phyloP scores from a whole-genome alignment of 306 rosid species.

The Hippophae rhamnoides region DNA sequence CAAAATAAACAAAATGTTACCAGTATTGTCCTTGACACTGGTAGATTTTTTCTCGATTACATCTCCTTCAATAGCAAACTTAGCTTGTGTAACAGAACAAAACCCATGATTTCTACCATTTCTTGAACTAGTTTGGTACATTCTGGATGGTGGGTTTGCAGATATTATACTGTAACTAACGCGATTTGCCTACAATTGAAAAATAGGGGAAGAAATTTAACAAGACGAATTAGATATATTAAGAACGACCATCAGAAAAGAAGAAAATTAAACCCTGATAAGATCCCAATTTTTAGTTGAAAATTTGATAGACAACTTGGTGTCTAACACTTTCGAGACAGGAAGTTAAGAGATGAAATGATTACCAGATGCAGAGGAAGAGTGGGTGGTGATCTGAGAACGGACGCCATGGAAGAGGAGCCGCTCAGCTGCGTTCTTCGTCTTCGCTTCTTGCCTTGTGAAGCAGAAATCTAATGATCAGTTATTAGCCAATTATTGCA shows the following conservation, averaged over 20 bases:
- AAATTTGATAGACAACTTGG: background rate
- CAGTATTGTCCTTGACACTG: constrained; percentile 24
- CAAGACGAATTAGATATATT: background rate
- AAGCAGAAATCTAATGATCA: constrained; percentile 5
- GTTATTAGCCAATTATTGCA: constrained; percentile 15
- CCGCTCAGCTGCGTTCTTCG: constrained; percentile 13
- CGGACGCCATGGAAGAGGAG: constrained; percentile 52
- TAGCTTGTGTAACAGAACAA: constrained; percentile 30
- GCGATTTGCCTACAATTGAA: constrained; percentile 35
- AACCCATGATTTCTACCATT: constrained; percentile 26
- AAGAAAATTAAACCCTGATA: background rate
- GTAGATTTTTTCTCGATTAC: constrained; percentile 37
- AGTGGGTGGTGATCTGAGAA: constrained; percentile 37
- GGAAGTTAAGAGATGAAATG: background rate
- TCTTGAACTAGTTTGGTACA: constrained; percentile 17
- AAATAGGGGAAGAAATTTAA: background rate
- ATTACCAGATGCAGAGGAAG: constrained; percentile 44
- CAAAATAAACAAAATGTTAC: constrained; percentile 11
- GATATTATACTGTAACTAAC: constrained; percentile 10
- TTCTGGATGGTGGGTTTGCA: constrained; percentile 25
- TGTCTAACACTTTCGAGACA: constrained; percentile 4
- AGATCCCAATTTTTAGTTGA: background rate
- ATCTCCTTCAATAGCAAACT: constrained; percentile 44
- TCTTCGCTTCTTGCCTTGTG: background rate
- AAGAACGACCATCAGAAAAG: background rate